Evolutionary conservation across 1,284 basidiomycete species (phyloP), one percentile per base, ranked within the genome.

Genomic region (Moesziomyces globuligerus): DNA sequence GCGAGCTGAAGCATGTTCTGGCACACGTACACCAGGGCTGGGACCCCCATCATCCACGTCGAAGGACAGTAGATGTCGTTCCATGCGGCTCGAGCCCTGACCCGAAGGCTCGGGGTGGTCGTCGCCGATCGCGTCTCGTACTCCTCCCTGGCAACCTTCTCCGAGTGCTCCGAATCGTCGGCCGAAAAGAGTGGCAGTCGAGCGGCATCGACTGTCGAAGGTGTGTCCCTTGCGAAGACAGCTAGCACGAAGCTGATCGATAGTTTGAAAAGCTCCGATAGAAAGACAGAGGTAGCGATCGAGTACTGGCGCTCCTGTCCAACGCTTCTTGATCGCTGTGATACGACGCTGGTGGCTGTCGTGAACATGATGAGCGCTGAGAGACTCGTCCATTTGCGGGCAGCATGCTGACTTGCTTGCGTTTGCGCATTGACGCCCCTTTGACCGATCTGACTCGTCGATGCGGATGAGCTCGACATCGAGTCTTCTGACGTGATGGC

Each of bases 1-100:
- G 38, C 46, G 9, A 69, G 50, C 59, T 69, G 66, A 3, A 69
- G 59, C 58, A 69, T 57, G 50, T 69, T 69, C n/a, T 69, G 66
- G 6, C 10, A 11, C 4, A 69, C 66, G 32, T 69, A 69, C 9
- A 69, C 46, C 41, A 69, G 23, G 7, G 66, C 58, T 15, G 66
- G 59, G 10, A 69, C 54, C 2, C 59, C 54, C 66, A 69, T 61
- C 49, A 62, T 58, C 58, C 53, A 61, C 7, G 58, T 48, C 9
- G 66, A 57, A 15, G 58, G 20, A 36, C 59, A 49, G 54, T 49
- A 69, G 29, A 62, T 50, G 39, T 61, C 48, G 28, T 25, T 28
- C n/a, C 26, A 60, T 0, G 45, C 46, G 25, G 42, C 39, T 9
- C 13, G 36, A 17, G 43, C 49, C 25, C 37, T 43, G 15, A 18